phyloP scores from a whole-genome alignment of 176 grass and related monocot genomes.

The Bromus sterilis region DNA sequence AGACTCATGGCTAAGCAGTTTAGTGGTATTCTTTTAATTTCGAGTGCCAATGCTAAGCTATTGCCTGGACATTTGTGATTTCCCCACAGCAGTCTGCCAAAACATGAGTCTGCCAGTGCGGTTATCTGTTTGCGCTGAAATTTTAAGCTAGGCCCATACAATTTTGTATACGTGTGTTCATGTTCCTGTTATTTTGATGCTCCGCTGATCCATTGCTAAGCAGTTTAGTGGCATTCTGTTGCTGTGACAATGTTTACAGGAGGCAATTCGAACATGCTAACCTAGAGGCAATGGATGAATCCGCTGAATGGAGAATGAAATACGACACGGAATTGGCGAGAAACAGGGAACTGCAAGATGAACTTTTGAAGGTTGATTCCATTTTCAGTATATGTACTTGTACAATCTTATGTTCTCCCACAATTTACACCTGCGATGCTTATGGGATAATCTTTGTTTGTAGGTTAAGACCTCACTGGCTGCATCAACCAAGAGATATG shows the following conservation, averaged over 20 bases:
- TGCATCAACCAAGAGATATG: slow-evolving; percentile 33
- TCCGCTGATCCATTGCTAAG: background rate
- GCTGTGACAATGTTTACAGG: slow-evolving; percentile 34
- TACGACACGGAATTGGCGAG: slow-evolving; percentile 70
- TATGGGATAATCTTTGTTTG: background rate
- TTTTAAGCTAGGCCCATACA: background rate
- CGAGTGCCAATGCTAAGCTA: background rate
- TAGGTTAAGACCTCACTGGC: slow-evolving; percentile 59
- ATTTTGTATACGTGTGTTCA: background rate
- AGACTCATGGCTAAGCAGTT: too few species aligned
- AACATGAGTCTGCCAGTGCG: too few species aligned
- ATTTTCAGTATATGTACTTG: background rate
- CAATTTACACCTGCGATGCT: background rate
- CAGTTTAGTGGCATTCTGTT: background rate
- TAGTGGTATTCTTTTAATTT: too few species aligned
- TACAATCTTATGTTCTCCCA: background rate
- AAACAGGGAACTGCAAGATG: slow-evolving; percentile 55
- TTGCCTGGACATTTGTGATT: background rate
- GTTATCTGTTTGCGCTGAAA: background rate
- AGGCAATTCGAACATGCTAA: slow-evolving; percentile 56
- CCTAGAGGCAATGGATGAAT: slow-evolving; percentile 98
- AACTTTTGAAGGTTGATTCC: slow-evolving; percentile 57
- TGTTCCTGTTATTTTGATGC: background rate
- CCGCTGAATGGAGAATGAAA: slow-evolving; percentile 90
- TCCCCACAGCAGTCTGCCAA: too few species aligned